Evolutionary conservation across 139 green algal species (phyloP).

Genomic region (Micromonas pusilla): DNA sequence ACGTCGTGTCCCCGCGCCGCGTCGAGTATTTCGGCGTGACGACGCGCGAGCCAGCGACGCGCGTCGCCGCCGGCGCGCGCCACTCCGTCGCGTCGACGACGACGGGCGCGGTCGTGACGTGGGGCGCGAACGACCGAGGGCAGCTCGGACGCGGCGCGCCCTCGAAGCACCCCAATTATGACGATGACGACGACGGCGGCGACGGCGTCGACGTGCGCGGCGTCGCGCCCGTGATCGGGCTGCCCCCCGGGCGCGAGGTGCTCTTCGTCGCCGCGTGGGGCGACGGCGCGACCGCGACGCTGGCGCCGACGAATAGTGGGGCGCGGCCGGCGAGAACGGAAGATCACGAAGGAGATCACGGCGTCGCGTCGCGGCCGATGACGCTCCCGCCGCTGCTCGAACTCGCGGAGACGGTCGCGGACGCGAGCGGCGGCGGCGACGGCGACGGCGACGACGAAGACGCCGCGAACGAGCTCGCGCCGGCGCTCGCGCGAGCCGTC

Average conservation of each 20-base stretch:
- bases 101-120: neutral
- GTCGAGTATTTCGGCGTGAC: neutral
- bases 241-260: neutral
- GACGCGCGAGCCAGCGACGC: neutral
- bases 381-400: neutral
- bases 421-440: neutral
- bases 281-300: neutral
- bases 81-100: neutral
- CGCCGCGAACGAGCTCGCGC: neutral
- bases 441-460: neutral
- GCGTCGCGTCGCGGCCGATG: neutral
- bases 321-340: neutral
- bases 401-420: neutral
- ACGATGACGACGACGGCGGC: too few relatives aligned
- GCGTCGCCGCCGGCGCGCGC: neutral
- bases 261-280: neutral
- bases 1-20: neutral
- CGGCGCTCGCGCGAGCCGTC: neutral
- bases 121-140: constrained; percentile 14
- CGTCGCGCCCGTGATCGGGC: neutral
- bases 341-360: neutral
- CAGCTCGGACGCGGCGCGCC: constrained; percentile 20
- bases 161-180: too few relatives aligned
- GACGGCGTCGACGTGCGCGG: neutral
- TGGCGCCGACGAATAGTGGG: neutral